These are phyloP conservation scores for Microbotryum intermedium DNA, from an alignment of 1,284 basidiomycete genomes.

Conservation along the genomic window DNA sequence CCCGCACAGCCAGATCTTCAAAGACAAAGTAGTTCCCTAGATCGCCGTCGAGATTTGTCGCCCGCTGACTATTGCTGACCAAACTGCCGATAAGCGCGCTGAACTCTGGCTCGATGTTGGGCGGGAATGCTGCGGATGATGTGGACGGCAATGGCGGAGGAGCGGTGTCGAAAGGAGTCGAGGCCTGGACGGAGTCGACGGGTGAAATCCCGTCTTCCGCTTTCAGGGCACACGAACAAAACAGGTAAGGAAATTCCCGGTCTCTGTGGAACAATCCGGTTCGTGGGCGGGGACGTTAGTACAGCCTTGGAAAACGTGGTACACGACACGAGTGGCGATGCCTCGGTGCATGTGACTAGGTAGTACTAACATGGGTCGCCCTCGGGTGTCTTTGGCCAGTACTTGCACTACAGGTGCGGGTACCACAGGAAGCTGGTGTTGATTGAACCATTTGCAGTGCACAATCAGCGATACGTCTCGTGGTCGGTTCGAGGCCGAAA, in stretches of 20 bases:
- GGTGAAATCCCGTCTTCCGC: slow-evolving; percentile 45
- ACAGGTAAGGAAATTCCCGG: slow-evolving; percentile 27
- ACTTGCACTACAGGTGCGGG: slow-evolving; percentile 32
- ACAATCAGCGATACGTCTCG: slow-evolving; percentile 14
- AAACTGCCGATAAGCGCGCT: slow-evolving; percentile 63
- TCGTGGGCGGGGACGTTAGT: not conserved
- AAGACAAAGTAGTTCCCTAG: slow-evolving; percentile 76
- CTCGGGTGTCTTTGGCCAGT: slow-evolving; percentile 11
- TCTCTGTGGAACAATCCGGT: slow-evolving; percentile 4
- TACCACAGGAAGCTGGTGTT: slow-evolving; percentile 29
- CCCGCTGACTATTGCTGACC: slow-evolving; percentile 67
- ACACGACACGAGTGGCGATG: not conserved
- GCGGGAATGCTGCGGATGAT: slow-evolving; percentile 41
- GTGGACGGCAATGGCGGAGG: slow-evolving; percentile 26
- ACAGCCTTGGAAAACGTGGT: not conserved
- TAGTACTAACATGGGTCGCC: slow-evolving; percentile 22
- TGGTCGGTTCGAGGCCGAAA: not conserved
- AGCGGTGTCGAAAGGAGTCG: slow-evolving; percentile 2
- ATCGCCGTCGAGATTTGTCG: slow-evolving; percentile 55
- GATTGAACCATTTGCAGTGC: too few species aligned
- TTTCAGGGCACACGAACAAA: slow-evolving; percentile 38
- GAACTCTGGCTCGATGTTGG: slow-evolving; percentile 41
- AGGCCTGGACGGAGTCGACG: slow-evolving; percentile 27
- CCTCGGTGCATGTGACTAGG: not conserved
- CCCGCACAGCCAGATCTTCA: slow-evolving; percentile 75